Evolutionary conservation across 2,329 filamentous ascomycete genomes (phyloP).

Genomic region (Alternaria sp.): DNA sequence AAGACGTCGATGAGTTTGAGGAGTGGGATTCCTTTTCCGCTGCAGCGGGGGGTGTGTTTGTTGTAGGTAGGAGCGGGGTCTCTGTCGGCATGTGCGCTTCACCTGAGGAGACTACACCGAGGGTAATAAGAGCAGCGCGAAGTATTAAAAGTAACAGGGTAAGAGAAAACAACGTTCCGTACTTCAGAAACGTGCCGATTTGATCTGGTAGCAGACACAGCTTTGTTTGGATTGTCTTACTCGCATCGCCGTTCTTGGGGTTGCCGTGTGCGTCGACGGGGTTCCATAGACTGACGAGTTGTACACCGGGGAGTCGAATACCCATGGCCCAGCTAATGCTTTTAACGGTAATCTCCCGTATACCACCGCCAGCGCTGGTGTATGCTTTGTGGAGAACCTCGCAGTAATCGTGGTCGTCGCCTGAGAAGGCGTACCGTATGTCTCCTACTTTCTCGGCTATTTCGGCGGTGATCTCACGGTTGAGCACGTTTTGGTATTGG

Average conservation of each 20-base stretch:
- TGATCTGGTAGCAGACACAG: conserved; percentile 92
- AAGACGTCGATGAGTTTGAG: conserved; percentile 44
- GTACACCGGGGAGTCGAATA: conserved; percentile 83
- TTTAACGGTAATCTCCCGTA: conserved; percentile 90
- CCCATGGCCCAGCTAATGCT: conserved; percentile 97
- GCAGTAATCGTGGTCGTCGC: conserved; percentile 98
- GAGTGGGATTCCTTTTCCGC: conserved; percentile 39
- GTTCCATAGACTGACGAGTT: conserved; percentile 91
- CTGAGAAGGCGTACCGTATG: conserved; percentile 86
- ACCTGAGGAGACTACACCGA: conserved; percentile 31
- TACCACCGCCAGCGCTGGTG: conserved; percentile 64
- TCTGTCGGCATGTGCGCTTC: conserved; percentile 9
- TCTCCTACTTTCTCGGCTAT: conserved; percentile 82
- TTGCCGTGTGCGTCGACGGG: conserved; percentile 69
- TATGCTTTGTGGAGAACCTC: conserved; percentile 80
- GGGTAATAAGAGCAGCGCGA: conserved; percentile 53
- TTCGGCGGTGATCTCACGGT: conserved; percentile 75
- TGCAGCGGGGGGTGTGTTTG: conserved; percentile 26
- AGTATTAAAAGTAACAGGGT: conserved; percentile 60
- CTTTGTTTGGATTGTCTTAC: conserved; percentile 79
- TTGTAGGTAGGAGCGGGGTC: conserved; percentile 43
- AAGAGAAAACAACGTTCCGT: conserved; percentile 68
- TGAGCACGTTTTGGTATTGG: conserved; percentile 96
- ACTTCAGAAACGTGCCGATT: conserved; percentile 81
- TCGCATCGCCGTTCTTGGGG: conserved; percentile 51